Evolutionary conservation across 1,284 basidiomycete genomes (phyloP).

Genomic region (Volvariella surrecta): DNA sequence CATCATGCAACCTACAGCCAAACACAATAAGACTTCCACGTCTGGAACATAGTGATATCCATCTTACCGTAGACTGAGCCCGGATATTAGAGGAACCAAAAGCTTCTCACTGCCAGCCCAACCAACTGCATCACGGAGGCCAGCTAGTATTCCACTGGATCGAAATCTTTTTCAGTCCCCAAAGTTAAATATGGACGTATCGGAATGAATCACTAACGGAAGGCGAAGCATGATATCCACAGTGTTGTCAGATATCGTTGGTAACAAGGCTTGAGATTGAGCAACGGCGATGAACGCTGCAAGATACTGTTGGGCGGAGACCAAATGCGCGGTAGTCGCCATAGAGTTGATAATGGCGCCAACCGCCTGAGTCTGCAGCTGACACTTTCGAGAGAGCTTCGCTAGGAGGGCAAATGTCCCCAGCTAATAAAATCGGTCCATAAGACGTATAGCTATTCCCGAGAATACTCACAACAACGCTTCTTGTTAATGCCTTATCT

Average conservation of each 20-base stretch:
- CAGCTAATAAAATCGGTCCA: constrained; percentile 33
- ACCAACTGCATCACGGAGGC: constrained; percentile 30
- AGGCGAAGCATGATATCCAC: constrained; percentile 32
- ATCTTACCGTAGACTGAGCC: constrained; percentile 35
- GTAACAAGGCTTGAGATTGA: constrained; percentile 44
- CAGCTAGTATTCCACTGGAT: constrained; percentile 39
- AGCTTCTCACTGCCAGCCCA: constrained; percentile 55
- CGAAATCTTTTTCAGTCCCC: not conserved
- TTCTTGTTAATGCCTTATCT: not conserved
- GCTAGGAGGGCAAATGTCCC: constrained; percentile 66
- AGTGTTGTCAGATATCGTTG: constrained; percentile 33
- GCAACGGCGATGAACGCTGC: constrained; percentile 53
- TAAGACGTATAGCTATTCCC: not conserved
- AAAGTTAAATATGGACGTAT: no score
- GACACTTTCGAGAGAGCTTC: constrained; percentile 55
- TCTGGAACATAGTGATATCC: not conserved
- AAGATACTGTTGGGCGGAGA: constrained; percentile 44
- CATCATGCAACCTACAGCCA: constrained; percentile 13
- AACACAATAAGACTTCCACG: not conserved
- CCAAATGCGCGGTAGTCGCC: constrained; percentile 37
- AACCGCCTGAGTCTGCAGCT: constrained; percentile 46
- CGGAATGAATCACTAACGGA: constrained; percentile 27
- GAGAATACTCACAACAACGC: constrained; percentile 3
- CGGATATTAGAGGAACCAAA: constrained; percentile 41
- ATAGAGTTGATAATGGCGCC: constrained; percentile 50